Conservation (phyloP, 495 filamentous ascomycete species). For the Aspergillus hancockii region DNA sequence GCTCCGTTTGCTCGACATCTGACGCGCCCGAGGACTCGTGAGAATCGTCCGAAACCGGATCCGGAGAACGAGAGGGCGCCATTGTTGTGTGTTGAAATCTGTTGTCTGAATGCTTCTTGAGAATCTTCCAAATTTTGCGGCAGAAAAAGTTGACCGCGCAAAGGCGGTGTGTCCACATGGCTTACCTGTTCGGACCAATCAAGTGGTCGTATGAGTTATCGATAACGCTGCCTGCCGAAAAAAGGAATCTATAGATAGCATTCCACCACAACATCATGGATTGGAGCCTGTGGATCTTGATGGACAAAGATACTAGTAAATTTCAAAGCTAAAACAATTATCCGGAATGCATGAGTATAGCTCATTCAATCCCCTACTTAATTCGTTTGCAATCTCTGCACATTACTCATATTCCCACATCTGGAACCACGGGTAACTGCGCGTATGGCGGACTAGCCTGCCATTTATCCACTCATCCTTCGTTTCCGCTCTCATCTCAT, state of each 20-base stretch:
- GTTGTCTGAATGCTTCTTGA: conserved; percentile 15
- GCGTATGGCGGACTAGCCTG: too few species aligned
- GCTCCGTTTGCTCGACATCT: conserved; percentile 20
- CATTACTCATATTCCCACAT: too few species aligned
- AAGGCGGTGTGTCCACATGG: conserved; percentile 25
- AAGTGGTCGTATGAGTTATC: not conserved
- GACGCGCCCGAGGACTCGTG: conserved; percentile 24
- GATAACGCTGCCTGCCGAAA: conserved; percentile 9
- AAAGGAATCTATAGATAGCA: not conserved
- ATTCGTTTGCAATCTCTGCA: too few species aligned
- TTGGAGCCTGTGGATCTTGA: conserved; percentile 26
- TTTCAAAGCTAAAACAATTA: too few species aligned
- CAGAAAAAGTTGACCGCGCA: conserved; percentile 42
- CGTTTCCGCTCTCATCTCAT: too few species aligned
- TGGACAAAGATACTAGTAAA: too few species aligned
- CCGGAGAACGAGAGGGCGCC: conserved; percentile 31
- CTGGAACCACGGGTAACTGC: too few species aligned
- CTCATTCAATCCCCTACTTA: too few species aligned
- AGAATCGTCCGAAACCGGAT: conserved; percentile 27
- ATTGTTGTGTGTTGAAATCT: conserved; percentile 30
- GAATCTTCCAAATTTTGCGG: conserved; percentile 37
- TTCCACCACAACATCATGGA: too few species aligned
- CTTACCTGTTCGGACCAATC: not conserved
- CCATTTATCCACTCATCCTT: too few species aligned
- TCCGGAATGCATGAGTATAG: too few species aligned